Conservation (phyloP, 805 yeast genomes). For the Martiniozyma abietophila region DNA sequence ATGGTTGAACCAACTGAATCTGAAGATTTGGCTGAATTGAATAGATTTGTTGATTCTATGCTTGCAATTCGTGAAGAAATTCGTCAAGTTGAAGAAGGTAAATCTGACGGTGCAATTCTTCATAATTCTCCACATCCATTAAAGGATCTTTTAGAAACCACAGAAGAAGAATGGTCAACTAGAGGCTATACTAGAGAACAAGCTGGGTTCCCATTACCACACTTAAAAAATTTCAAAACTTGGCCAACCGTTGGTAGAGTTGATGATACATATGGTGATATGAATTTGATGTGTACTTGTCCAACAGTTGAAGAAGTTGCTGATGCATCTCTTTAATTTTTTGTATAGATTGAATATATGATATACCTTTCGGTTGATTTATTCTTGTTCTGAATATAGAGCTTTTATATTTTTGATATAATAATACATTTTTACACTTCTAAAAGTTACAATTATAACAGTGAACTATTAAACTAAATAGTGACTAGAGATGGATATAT, state of each 20-base stretch:
- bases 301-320: conserved; percentile 75
- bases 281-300: conserved; percentile 89
- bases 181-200: conserved; percentile 88
- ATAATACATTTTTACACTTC: neutral
- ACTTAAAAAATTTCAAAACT: conserved; percentile 64
- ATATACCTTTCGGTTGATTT: no score
- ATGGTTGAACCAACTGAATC: conserved; percentile 99
- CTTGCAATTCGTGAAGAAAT: conserved; percentile 79
- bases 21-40: conserved; percentile 79
- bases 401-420: conserved; percentile 4
- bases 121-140: conserved; percentile 91
- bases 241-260: conserved; percentile 95
- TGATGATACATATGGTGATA: conserved; percentile 92
- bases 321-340: no score
- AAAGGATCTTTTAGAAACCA: conserved; percentile 58
- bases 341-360: no score
- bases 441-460: no score
- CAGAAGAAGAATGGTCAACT: conserved; percentile 60
- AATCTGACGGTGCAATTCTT: conserved; percentile 57
- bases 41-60: conserved; percentile 83
- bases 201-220: conserved; percentile 88
- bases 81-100: conserved; percentile 56
- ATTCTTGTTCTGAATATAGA: neutral
- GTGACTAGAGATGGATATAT: no score
- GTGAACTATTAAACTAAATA: no score